These are phyloP conservation scores for Starmerella ratchasimensis DNA, from an alignment of 805 yeast genomes.

Conservation along the genomic window DNA sequence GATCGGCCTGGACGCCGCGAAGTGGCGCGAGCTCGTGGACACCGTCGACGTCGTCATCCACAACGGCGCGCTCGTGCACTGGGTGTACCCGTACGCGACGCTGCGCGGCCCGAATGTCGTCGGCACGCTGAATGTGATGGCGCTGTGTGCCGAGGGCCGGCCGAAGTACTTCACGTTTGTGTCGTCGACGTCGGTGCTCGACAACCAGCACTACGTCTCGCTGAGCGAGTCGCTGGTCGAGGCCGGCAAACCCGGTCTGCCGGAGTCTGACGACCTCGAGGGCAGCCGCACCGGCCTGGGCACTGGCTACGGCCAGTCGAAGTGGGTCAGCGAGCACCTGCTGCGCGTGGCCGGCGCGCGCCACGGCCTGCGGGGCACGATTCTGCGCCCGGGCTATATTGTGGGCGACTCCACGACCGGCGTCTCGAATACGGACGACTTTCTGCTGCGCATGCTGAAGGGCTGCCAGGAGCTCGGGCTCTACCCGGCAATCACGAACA, in stretches of 20 bases:
- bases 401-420: constrained; percentile 79
- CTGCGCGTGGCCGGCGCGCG: constrained; percentile 75
- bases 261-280: constrained; percentile 67
- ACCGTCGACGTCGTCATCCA: constrained; percentile 74
- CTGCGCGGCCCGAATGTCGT: constrained; percentile 87
- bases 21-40: constrained; percentile 46
- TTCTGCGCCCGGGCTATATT: constrained; percentile 92
- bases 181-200: constrained; percentile 88
- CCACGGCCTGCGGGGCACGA: constrained; percentile 68
- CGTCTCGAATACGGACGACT: constrained; percentile 90
- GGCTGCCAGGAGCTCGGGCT: constrained; percentile 82
- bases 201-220: constrained; percentile 64
- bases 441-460: constrained; percentile 83
- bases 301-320: constrained; percentile 93
- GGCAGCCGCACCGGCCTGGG: constrained; percentile 77
- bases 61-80: constrained; percentile 95
- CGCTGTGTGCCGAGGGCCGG: constrained; percentile 62
- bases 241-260: constrained; percentile 56
- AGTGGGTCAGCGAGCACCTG: constrained; percentile 92
- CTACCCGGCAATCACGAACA: constrained; percentile 74
- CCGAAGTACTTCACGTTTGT: constrained; percentile 82
- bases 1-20: constrained; percentile 48
- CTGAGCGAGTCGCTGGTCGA: constrained; percentile 57
- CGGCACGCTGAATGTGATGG: constrained; percentile 72
- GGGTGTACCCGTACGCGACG: constrained; percentile 92